Evolutionary conservation across 768 basidiomycete species (phyloP), one percentile per base, ranked within the genome.

Genomic region (Kwoniella heveanensis): DNA sequence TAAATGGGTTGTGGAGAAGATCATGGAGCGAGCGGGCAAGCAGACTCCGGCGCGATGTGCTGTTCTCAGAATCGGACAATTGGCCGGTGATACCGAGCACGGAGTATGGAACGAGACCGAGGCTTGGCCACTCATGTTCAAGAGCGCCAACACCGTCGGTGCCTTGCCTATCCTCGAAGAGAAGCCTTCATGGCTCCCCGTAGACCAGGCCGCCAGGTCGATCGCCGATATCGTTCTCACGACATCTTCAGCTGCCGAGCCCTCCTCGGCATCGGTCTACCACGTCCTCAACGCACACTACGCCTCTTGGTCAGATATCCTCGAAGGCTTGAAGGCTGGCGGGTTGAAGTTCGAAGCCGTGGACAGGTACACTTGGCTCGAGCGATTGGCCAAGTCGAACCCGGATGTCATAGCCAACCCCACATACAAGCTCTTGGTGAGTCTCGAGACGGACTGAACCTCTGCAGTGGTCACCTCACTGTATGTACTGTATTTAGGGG

Each of bases 91-190:
- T 63, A 82, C 83, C 0, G 57, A 79, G 27, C 80, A 82, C 47
- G 85, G 84, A 7, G 81, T 84, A 4, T 85, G 84, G 85, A 85
- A 85, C 73, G 83, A 85, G 65, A 85, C 85, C 0, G 85, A 82
- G 82, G 79, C 74, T 60, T 74, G 78, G 75, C 80, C 83, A 1
- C 71, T 84, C 39, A 82, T 84, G 82, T 81, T 84, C 80, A 80
- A 83, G 74, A 77, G 83, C 2, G 82, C 80, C 22, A 78, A 83
- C 37, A 82, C 80, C 0, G 56, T 77, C 19, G 63, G 70, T 10
- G 70, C 75, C 1, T 68, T 82, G 2, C 81, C 81, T 0, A 64
- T 69, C 15, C 70, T 81, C 10, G 68, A 78, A 25, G 79, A 81
- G 80, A 71, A 79, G 27, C 81, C 81, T 3, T 82, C 83, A 0